Percentiles rank a stretch among this genome's conserved stretches.
phyloP scores from a whole-genome alignment of 2,329 filamentous ascomycete species.

The Colletotrichum incanum region DNA sequence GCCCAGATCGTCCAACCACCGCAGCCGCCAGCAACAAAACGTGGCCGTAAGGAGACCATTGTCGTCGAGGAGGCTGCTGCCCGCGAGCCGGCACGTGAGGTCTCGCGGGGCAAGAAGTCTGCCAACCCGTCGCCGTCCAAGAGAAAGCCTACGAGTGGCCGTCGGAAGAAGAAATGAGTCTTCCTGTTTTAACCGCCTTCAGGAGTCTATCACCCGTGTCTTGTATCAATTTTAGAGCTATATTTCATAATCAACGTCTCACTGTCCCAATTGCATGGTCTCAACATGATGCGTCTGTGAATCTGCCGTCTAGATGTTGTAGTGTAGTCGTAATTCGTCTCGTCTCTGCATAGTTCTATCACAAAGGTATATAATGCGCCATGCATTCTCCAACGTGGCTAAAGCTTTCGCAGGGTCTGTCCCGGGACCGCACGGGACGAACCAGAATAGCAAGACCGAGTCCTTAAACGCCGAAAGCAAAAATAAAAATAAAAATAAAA shows the following conservation, averaged over 20 bases:
- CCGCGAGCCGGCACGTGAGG: conserved; percentile 47
- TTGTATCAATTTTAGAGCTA: conserved; percentile 29
- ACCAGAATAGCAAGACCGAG: conserved; percentile 10
- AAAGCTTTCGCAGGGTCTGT: conserved; percentile 1
- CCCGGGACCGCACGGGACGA: conserved; percentile 16
- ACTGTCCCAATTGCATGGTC: not conserved
- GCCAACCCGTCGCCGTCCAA: conserved; percentile 57
- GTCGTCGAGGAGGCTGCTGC: conserved; percentile 57
- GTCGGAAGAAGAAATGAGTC: conserved; percentile 55
- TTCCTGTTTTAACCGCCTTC: conserved; percentile 20
- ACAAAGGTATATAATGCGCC: conserved; percentile 21
- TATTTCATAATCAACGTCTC: conserved; percentile 20
- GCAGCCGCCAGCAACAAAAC: conserved; percentile 35
- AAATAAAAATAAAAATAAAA: not conserved
- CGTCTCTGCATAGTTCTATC: conserved; percentile 24
- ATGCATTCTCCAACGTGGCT: conserved; percentile 9
- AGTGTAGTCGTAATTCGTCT: conserved; percentile 27
- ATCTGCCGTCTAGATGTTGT: not conserved
- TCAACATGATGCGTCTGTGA: not conserved
- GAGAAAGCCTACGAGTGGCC: conserved; percentile 54
- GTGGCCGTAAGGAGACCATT: conserved; percentile 53
- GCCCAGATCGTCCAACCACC: conserved; percentile 52
- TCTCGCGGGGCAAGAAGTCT: conserved; percentile 57
- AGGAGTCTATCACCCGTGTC: conserved; percentile 9
- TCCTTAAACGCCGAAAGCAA: not conserved